Percentiles rank a stretch among this genome's conserved stretches.
These are phyloP conservation scores for Debaryomyces prosopidis DNA, from an alignment of 805 yeast genomes.

Conservation along the genomic window DNA sequence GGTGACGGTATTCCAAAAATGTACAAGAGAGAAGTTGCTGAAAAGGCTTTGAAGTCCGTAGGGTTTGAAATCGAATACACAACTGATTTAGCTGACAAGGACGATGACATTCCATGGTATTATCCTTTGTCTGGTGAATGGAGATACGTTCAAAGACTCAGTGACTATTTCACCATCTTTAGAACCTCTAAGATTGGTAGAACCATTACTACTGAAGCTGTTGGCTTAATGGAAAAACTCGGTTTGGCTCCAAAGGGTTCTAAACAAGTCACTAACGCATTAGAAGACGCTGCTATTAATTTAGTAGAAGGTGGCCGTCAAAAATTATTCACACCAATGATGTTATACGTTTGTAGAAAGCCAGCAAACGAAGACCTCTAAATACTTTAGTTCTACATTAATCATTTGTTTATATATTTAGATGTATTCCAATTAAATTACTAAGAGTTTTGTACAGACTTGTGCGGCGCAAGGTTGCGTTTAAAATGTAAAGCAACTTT, in stretches of 20 bases:
- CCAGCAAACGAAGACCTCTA: slow-evolving; percentile 42
- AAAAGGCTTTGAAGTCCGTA: slow-evolving; percentile 76
- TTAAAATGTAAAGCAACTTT: too few species aligned
- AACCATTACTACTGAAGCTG: slow-evolving; percentile 75
- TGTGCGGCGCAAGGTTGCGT: too few species aligned
- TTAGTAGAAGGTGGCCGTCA: slow-evolving; percentile 90
- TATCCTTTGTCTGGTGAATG: slow-evolving; percentile 95
- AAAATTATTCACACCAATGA: slow-evolving; percentile 95
- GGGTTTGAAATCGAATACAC: slow-evolving; percentile 82
- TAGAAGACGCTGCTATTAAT: slow-evolving; percentile 96
- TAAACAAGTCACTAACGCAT: slow-evolving; percentile 82
- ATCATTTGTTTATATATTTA: too few species aligned
- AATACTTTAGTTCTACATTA: too few species aligned
- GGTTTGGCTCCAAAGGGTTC: slow-evolving; percentile 93
- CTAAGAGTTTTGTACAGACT: too few species aligned
- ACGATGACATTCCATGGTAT: slow-evolving; percentile 94
- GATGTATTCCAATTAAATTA: too few species aligned
- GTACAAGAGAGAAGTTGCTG: slow-evolving; percentile 84
- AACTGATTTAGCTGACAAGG: slow-evolving; percentile 78
- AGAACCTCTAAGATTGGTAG: slow-evolving; percentile 90
- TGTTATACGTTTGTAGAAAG: slow-evolving; percentile 86
- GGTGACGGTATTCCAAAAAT: slow-evolving; percentile 99
- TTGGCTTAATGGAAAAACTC: slow-evolving; percentile 77
- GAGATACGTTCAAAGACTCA: slow-evolving; percentile 76
- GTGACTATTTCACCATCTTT: slow-evolving; percentile 79